Evolutionary conservation across 75 land plant genomes (phyloP), one percentile per base, ranked within the genome.

Genomic region (Selaginella tamariscina): DNA sequence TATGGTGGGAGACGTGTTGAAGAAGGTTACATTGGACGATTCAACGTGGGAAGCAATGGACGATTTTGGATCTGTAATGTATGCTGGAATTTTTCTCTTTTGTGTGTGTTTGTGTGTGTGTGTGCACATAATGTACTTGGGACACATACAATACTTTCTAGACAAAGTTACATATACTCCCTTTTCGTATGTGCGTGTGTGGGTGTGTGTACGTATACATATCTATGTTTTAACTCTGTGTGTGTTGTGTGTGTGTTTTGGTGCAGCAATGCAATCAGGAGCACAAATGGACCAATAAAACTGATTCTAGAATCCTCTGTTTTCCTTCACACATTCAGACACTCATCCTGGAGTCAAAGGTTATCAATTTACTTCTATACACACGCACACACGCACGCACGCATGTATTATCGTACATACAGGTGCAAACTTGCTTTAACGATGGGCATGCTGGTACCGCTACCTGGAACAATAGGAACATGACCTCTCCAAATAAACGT

Each of bases 1-100:
- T 2, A 86, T 92, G 97, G 87, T 92, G 9, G 97, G 97, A 0
- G 97, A 92, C 59, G 69, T 84, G 20, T 73, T 92, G 64, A 92
- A 89, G 79, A 92, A 84, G 81, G 78, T 73, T 59, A 33, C 72
- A 8, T 79, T 79, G 32, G 83, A 77, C 31, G 83, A 84, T 32
- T 74, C 68, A 22, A 73, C 86, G 74, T 68, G 79, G 80, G 87
- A 86, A 27, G 85, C 84, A n/a, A 83, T 86, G 31, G 82, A 89
- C 57, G 83, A 92, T 63, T 81, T 84, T 55, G 70, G 68, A 11
- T 77, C 80, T 31, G 73, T 82, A 72, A 70, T 81, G 97, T 92
- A 86, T 56, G 87, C 18, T 30, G n/a, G n/a, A n/a, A n/a, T n/a
- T n/a, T n/a, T n/a, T n/a, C n/a, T n/a, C n/a, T n/a, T n/a, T n/a